Percentiles rank a stretch among this genome's conserved stretches.
Conservation (phyloP, 768 basidiomycete genomes). For the Termitomyces sp. region DNA sequence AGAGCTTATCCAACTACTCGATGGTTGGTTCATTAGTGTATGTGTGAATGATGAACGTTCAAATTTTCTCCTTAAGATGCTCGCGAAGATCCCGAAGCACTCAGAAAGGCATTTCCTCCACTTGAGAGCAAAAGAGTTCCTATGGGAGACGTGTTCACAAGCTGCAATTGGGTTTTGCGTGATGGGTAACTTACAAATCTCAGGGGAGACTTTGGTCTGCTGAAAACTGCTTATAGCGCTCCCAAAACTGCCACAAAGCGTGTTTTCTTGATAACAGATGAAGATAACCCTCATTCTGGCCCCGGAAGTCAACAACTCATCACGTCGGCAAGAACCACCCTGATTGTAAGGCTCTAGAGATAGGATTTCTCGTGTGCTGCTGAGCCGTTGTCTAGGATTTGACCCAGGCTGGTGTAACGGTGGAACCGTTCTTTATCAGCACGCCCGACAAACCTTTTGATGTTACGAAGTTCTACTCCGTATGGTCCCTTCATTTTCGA, state of each 20-base stretch:
- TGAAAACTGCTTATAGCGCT: constrained; percentile 44
- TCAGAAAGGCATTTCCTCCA: constrained; percentile 65
- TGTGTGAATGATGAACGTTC: not conserved
- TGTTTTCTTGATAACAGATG: constrained; percentile 90
- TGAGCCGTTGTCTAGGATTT: constrained; percentile 60
- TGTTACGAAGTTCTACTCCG: constrained; percentile 74
- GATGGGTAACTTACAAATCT: constrained; percentile 57
- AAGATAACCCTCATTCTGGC: constrained; percentile 72
- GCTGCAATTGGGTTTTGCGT: constrained; percentile 86
- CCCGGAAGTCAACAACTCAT: constrained; percentile 56
- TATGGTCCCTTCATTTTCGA: constrained; percentile 24
- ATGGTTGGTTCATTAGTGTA: constrained; percentile 47
- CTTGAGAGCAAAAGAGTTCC: constrained; percentile 58
- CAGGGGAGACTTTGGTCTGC: not conserved
- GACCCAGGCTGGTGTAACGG: constrained; percentile 68
- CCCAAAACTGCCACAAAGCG: constrained; percentile 90
- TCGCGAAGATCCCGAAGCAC: constrained; percentile 58
- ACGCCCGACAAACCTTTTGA: constrained; percentile 68
- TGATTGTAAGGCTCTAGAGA: constrained; percentile 44
- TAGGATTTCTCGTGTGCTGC: not conserved
- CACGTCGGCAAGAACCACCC: constrained; percentile 69
- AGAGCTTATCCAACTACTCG: constrained; percentile 72
- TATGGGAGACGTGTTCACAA: constrained; percentile 88
- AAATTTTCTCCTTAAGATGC: constrained; percentile 44
- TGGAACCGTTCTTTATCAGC: constrained; percentile 91